These are phyloP conservation scores for Pichia sp. DNA, from an alignment of 1,139 yeast genomes.

Conservation along the genomic window DNA sequence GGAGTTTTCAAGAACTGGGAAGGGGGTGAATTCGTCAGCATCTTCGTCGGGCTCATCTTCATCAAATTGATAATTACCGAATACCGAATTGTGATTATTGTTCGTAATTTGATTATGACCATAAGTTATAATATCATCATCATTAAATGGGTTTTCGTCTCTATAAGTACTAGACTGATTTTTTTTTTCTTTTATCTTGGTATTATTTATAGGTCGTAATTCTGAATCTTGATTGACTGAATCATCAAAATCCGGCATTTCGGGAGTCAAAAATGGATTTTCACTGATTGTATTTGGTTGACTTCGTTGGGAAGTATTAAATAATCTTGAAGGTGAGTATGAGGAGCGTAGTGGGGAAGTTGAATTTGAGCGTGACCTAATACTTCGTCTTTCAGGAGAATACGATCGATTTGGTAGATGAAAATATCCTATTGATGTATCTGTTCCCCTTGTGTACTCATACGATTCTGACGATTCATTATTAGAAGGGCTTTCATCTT, in stretches of 20 bases:
- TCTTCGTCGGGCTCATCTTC: conserved; percentile 18
- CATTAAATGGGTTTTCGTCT: conserved; percentile 2
- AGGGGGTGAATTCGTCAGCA: conserved; percentile 24
- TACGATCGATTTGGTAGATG: conserved; percentile 9
- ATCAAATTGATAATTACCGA: conserved; percentile 22
- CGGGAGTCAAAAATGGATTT: conserved; percentile 4
- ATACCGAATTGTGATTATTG: conserved; percentile 7
- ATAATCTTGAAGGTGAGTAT: conserved; percentile 14
- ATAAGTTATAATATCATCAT: not conserved
- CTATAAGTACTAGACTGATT: not conserved
- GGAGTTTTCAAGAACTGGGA: conserved; percentile 26
- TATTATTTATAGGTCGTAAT: not conserved
- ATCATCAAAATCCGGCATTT: not conserved
- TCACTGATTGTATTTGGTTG: not conserved
- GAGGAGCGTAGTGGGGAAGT: conserved; percentile 5
- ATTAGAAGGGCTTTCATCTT: too few species aligned
- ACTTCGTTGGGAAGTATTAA: not conserved
- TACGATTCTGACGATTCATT: not conserved
- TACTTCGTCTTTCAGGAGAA: conserved; percentile 13
- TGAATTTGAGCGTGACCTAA: conserved; percentile 12
- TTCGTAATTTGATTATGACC: not conserved
- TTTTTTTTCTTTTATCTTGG: too few species aligned
- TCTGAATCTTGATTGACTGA: not conserved
- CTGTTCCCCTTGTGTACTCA: not conserved
- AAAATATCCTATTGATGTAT: conserved; percentile 1